Conservation (phyloP, 371 early-diverging fungal genomes). For the Mycotypha africana region DNA sequence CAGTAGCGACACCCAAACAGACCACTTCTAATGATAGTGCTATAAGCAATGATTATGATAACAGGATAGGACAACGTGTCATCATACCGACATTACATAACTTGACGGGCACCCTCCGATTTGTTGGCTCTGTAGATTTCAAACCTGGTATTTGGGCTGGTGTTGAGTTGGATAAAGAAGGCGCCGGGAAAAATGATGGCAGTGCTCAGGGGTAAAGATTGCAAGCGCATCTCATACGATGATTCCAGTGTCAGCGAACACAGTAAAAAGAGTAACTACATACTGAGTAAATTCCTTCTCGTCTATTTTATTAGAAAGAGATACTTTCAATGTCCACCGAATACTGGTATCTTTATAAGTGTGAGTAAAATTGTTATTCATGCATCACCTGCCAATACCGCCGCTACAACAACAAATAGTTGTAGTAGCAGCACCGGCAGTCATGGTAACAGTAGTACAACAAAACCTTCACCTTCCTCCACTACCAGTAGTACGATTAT, state of each 20-base stretch:
- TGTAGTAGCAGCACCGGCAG: too few relatives aligned
- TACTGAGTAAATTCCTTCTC: neutral
- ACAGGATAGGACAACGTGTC: conserved; percentile 19
- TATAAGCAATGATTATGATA: conserved; percentile 5
- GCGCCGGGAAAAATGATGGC: conserved; percentile 79
- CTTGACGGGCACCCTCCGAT: conserved; percentile 54
- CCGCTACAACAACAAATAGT: too few relatives aligned
- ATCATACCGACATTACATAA: conserved; percentile 12
- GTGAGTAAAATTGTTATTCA: conserved; percentile 51
- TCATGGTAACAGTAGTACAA: too few relatives aligned
- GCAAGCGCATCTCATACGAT: too few relatives aligned
- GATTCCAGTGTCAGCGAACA: too few relatives aligned
- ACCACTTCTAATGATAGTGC: conserved; percentile 9
- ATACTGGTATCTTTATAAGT: conserved; percentile 66
- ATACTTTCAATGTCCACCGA: conserved; percentile 67
- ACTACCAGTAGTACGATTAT: conserved; percentile 1
- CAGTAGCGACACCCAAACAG: too few relatives aligned
- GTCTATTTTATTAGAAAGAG: conserved; percentile 11
- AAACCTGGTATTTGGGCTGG: conserved; percentile 76
- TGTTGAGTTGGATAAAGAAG: conserved; percentile 53
- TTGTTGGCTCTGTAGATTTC: conserved; percentile 20
- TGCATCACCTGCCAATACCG: too few relatives aligned
- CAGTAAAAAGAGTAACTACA: neutral
- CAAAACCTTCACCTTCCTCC: conserved; percentile 1
- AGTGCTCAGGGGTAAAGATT: conserved; percentile 56